Evolutionary conservation across 2,329 filamentous ascomycete genomes (phyloP), one percentile per base, ranked within the genome.

Genomic region (Epichloe aotearoae): DNA sequence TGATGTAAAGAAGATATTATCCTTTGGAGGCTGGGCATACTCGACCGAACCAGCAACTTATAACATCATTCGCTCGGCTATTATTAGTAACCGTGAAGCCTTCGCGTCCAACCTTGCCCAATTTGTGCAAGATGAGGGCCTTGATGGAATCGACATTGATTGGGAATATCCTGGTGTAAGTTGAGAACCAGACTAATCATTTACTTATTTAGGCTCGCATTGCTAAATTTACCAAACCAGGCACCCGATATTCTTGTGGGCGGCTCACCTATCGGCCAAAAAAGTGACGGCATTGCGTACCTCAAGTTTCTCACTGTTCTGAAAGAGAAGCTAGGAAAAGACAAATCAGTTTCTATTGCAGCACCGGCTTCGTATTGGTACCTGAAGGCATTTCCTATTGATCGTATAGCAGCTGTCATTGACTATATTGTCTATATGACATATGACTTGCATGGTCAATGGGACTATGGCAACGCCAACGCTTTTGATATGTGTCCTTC

Each of bases 71-170:
- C 59, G 61, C 0, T 46, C 53, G 6, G 61, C 55, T 6, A 57
- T 58, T 5, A 54, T 15, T 42, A 17, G 49, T 0, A 72, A 74
- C 47, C 59, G 67, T 0, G 50, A 57, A 11, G 59, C 11, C 3
- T 61, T 73, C 51, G 56, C 62, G n/a, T 52, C 58, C 30, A 66
- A 67, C 52, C 46, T 68, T 38, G 59, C 61, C 50, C 47, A 68
- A 41, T 67, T 74, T 57, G 20, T 70, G 39, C 46, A 66, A 30
- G 37, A 72, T 14, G 39, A 66, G 19, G 52, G 52, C 1, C 50
- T 72, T 0, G 68, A 71, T 45, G 69, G 69, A 0, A 52, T 70
- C 10, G 67, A 71, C 43, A 56, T 69, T 36, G 66, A 70, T 53
- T 74, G 70, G 70, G 68, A 70, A 46, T 70, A 69, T 30, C 62